Evolutionary conservation across 768 basidiomycete species (phyloP).

Genomic region (Leccinum imitatum): DNA sequence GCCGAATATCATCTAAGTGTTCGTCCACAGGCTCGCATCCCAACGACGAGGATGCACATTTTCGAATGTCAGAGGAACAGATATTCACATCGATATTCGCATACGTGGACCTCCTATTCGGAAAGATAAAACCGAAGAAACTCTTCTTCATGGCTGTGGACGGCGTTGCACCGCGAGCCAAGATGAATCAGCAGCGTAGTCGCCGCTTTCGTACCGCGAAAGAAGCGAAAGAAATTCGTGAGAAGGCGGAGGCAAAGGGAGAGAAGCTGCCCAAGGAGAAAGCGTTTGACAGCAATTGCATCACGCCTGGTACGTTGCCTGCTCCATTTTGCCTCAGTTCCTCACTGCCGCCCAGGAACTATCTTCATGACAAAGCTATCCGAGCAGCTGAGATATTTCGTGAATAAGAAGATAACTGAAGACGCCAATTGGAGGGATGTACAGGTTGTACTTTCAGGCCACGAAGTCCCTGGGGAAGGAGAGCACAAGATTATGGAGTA

Average conservation of each 20-base stretch:
- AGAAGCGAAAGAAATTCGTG: slow-evolving; percentile 83
- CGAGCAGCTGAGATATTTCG: slow-evolving; percentile 89
- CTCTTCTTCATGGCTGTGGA: slow-evolving; percentile 99
- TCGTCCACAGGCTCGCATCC: slow-evolving; percentile 76
- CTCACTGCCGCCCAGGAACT: slow-evolving; percentile 56
- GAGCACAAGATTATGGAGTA: slow-evolving; percentile 99
- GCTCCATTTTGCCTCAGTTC: background rate
- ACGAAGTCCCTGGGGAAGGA: slow-evolving; percentile 98
- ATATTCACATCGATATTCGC: slow-evolving; percentile 97
- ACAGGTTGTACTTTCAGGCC: slow-evolving; percentile 91
- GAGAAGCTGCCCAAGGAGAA: slow-evolving; percentile 92
- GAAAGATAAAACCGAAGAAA: slow-evolving; percentile 97
- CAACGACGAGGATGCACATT: slow-evolving; percentile 94
- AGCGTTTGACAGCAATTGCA: slow-evolving; percentile 98
- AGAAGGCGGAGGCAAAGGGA: slow-evolving; percentile 85
- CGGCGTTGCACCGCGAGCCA: slow-evolving; percentile 94
- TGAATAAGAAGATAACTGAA: slow-evolving; percentile 97
- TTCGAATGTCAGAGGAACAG: slow-evolving; percentile 93
- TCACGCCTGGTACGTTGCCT: slow-evolving; percentile 82
- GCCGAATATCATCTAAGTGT: background rate
- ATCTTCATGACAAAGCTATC: slow-evolving; percentile 95
- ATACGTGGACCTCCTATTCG: slow-evolving; percentile 95
- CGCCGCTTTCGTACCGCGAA: slow-evolving; percentile 92
- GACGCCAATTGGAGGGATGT: slow-evolving; percentile 94
- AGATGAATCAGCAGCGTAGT: slow-evolving; percentile 99